Base-by-base conservation (phyloP, 2,329 filamentous ascomycete species). In the Sporothrix humicola region DNA sequence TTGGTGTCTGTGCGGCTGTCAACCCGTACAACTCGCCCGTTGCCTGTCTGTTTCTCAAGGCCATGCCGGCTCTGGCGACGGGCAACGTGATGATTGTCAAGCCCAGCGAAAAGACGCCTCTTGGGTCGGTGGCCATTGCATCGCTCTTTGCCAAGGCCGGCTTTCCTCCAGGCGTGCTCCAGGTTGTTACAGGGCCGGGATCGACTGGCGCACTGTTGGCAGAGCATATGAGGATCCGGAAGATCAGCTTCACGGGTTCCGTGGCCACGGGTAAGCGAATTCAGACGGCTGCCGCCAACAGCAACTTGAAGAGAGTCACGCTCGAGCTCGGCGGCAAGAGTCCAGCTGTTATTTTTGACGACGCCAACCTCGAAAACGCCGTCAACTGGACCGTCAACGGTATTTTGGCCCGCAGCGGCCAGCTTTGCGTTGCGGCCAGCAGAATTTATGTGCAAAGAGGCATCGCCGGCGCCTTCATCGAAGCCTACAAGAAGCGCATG, bases 151-250 rank as follows among this genome's bases (percentile, higher is more conserved):
- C 88, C 76, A 85, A 91, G 77, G 89, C 90, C 44, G 90, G 90
- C 0, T 92, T 92, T 79, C 90, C 90, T 13, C 87, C 90, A 2
- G 90, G 90, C 69, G 90, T 92, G 15, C 81, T 92, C 76, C 92
- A 92, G 79, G 85, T 93, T 73, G 77, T 92, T 69, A 91, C 91
- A 73, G 90, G 90, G 1, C 84, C 88, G 75, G 90, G 90, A 23
- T 52, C 31, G 20, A 75, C 72, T 2, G 76, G 76, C n/a, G 74
- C 76, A 2, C 66, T 74, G 12, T 65, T 77, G 10, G 58, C 76
- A 3, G 73, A 63, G 46, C 76, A 77, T 72, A 75, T 76, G 75
- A 69, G 74, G 44, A 81, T 90, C 76, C 87, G 89, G 82, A 89
- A 89, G 84, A 83, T 90, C 76, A 87, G 87, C 75, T 90, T 90